A percentile compares a stretch with the other conserved stretches of the same genome.
These are phyloP conservation scores for Backusella luteola DNA, from an alignment of 192 early-diverging fungal species.

Conservation along the genomic window DNA sequence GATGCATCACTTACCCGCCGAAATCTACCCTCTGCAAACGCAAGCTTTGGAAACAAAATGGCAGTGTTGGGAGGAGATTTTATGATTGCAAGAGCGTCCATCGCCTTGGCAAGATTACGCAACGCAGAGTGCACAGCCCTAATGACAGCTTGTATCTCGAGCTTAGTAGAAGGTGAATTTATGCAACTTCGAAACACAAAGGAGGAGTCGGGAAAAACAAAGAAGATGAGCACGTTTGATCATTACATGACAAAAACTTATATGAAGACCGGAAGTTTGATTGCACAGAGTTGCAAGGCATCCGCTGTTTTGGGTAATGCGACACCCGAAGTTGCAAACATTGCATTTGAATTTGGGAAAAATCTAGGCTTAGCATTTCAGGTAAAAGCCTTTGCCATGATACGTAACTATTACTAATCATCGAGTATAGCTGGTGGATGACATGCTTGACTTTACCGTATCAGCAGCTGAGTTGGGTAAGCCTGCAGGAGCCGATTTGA, in stretches of 20 bases:
- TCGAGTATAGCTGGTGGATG: constrained; percentile 70
- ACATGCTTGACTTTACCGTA: constrained; percentile 88
- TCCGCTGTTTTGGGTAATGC: constrained; percentile 84
- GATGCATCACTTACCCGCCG: constrained; percentile 68
- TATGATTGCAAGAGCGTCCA: constrained; percentile 86
- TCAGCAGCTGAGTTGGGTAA: constrained; percentile 81
- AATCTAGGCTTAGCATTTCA: constrained; percentile 95
- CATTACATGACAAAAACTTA: constrained; percentile 97
- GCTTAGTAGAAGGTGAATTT: constrained; percentile 96
- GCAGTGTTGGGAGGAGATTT: constrained; percentile 94
- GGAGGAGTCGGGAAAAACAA: constrained; percentile 27
- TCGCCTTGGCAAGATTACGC: constrained; percentile 85
- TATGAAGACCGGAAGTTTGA: constrained; percentile 92
- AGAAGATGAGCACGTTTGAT: constrained; percentile 59
- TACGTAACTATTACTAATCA: not conserved
- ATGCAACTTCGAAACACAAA: constrained; percentile 87
- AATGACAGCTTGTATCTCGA: constrained; percentile 87
- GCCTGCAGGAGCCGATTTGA: constrained; percentile 86
- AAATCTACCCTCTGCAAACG: constrained; percentile 74
- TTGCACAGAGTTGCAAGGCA: constrained; percentile 89
- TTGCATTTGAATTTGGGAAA: constrained; percentile 84
- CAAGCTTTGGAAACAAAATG: constrained; percentile 96
- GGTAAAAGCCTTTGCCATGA: constrained; percentile 35
- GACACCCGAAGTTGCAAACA: constrained; percentile 67
- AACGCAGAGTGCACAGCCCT: constrained; percentile 93